Conservation (phyloP, 2,329 filamentous ascomycete species). For the Phyllosticta citriasiana region DNA sequence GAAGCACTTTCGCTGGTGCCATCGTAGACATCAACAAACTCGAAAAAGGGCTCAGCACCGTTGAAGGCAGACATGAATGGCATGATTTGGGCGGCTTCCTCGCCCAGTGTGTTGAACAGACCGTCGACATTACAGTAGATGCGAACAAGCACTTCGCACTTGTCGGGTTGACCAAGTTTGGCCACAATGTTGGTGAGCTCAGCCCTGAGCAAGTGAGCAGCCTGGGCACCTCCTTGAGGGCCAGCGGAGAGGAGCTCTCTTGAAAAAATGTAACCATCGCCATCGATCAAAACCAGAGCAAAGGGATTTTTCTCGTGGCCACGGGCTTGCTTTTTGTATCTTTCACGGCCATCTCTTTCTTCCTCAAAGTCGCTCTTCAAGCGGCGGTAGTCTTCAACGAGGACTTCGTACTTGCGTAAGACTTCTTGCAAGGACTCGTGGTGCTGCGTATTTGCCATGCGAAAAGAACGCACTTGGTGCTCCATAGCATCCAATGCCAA, state of each 20-base stretch:
- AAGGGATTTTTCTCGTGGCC: conserved; percentile 45
- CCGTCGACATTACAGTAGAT: conserved; percentile 48
- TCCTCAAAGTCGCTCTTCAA: conserved; percentile 11
- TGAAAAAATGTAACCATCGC: conserved; percentile 49
- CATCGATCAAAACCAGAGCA: conserved; percentile 52
- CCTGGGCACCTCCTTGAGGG: conserved; percentile 45
- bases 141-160: conserved; percentile 46
- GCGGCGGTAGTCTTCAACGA: conserved; percentile 7
- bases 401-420: conserved; percentile 8
- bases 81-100: conserved; percentile 41
- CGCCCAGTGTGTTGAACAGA: conserved; percentile 42
- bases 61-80: conserved; percentile 49
- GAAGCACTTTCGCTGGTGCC: conserved; percentile 44
- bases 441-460: conserved; percentile 2
- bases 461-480: conserved; percentile 5
- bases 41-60: conserved; percentile 46
- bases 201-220: conserved; percentile 45
- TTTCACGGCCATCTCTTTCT: conserved; percentile 11
- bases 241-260: conserved; percentile 41
- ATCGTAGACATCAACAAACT: conserved; percentile 54
- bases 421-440: conserved; percentile 6
- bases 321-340: conserved; percentile 10
- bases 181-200: conserved; percentile 34
- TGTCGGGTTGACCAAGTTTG: conserved; percentile 34
- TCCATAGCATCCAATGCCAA: conserved; percentile 8